Evolutionary conservation across 495 filamentous ascomycete species (phyloP), one percentile per base, ranked within the genome.

Genomic region (Trichoderma reesei): DNA sequence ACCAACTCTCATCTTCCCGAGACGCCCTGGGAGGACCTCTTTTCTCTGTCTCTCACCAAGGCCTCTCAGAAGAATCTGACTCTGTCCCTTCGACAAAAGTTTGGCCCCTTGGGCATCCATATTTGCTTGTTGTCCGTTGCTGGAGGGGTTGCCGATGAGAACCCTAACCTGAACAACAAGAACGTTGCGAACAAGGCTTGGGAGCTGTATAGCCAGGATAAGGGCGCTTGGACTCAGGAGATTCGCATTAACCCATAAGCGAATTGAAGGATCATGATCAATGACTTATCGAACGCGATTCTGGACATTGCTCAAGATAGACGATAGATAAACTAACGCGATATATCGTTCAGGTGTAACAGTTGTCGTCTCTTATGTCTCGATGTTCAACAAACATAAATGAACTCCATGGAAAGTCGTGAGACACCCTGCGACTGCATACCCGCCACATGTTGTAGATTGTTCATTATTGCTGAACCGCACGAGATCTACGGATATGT

Each of bases 11-110:
- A 69, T 16, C 67, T 78, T 26, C 71, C 71, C 44, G 63, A 68
- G 38, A 46, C 72, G 18, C 76, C 76, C 0, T 65, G 73, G 38
- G 77, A 74, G 9, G 63, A 71, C 41, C 64, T 79, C 20, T 77
- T 80, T 60, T 69, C 74, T 0, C 69, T 80, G 20, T 75, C 72
- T 16, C 64, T 80, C 20, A 70, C 66, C 42, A 80, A 80, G 68
- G 74, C 76, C 0, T 70, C 76, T 11, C 78, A 80, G 64, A 64
- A 72, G 26, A 79, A 74, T 64, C 61, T 79, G 56, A 70, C 75
- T 59, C 66, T 71, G 63, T 72, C 67, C 41, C 63, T 80, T 56
- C 60, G 67, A 34, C 59, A 68, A 48, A 67, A 70, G 6, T 76
- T 72, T 48, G 65, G 41, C 8, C n/a, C 65, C n/a, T 62, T 67